These are phyloP conservation scores for Fusarium robinianum DNA, from an alignment of 2,329 filamentous ascomycete species.

Conservation along the genomic window DNA sequence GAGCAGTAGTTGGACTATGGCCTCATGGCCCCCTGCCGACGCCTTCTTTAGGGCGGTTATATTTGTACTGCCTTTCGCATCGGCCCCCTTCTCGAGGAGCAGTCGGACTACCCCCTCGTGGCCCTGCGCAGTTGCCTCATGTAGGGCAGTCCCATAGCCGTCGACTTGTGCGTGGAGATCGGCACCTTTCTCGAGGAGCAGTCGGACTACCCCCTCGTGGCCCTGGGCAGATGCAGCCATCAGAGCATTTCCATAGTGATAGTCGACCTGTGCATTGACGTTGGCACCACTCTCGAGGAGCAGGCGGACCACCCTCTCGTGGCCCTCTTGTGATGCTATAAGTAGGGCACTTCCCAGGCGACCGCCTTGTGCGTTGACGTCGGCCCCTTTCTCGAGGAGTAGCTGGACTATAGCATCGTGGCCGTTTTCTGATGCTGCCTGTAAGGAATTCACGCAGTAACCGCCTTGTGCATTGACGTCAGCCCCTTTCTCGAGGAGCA, in stretches of 20 bases:
- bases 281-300: neutral
- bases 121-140: neutral
- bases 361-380: neutral
- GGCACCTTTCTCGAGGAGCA: neutral
- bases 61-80: too few relatives aligned
- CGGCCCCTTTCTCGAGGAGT: neutral
- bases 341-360: neutral
- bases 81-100: neutral
- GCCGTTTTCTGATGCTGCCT: neutral
- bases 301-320: neutral
- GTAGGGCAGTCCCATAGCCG: neutral
- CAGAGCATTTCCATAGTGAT: slow-evolving; percentile 2
- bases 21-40: too few relatives aligned
- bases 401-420: neutral
- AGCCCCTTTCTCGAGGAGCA: neutral
- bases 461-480: neutral
- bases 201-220: neutral
- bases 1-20: too few relatives aligned
- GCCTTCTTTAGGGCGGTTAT: too few relatives aligned
- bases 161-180: neutral
- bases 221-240: neutral
- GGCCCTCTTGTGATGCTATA: too few relatives aligned
- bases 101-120: neutral
- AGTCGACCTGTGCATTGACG: neutral
- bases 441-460: neutral